Percentiles rank a stretch among this genome's conserved stretches.
Conservation (phyloP, 176 grass and related monocot species). For the Rhipidocladum racemiflorum region DNA sequence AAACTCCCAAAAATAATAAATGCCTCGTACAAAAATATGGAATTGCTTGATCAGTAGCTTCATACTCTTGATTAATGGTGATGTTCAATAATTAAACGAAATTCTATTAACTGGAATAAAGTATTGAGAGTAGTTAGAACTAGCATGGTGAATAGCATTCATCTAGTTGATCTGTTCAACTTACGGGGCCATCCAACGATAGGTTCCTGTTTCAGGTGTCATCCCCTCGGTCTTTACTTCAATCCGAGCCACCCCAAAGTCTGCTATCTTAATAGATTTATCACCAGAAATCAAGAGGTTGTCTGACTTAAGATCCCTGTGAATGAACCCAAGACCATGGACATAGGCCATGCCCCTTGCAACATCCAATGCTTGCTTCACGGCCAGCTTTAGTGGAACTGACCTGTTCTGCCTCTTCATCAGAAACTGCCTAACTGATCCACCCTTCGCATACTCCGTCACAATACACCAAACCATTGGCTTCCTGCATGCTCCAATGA, state of each 20-base stretch:
- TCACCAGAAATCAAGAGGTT: slow-evolving; percentile 52
- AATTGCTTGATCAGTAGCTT: neutral
- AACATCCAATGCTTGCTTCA: slow-evolving; percentile 56
- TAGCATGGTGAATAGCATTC: neutral
- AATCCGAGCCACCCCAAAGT: slow-evolving; percentile 59
- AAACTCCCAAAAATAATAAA: neutral
- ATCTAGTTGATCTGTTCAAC: neutral
- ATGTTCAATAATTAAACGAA: neutral
- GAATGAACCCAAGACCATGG: slow-evolving; percentile 58
- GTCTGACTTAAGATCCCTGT: slow-evolving; percentile 59
- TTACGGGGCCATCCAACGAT: slow-evolving; percentile 74
- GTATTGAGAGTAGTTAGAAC: neutral
- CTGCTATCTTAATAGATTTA: slow-evolving; percentile 59
- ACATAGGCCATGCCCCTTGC: slow-evolving; percentile 57
- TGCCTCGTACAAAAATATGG: neutral
- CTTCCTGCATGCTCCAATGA: slow-evolving; percentile 61
- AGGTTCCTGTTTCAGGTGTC: slow-evolving; percentile 68
- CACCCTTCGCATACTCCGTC: slow-evolving; percentile 59
- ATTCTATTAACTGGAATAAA: neutral
- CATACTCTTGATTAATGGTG: neutral
- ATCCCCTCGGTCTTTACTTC: slow-evolving; percentile 57
- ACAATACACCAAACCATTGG: slow-evolving; percentile 62
- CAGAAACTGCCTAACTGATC: slow-evolving; percentile 62
- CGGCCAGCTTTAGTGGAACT: slow-evolving; percentile 50
- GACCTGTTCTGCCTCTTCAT: slow-evolving; percentile 49